Evolutionary conservation across 139 green algal species (phyloP).

Genomic region (Tetraselmis chui): DNA sequence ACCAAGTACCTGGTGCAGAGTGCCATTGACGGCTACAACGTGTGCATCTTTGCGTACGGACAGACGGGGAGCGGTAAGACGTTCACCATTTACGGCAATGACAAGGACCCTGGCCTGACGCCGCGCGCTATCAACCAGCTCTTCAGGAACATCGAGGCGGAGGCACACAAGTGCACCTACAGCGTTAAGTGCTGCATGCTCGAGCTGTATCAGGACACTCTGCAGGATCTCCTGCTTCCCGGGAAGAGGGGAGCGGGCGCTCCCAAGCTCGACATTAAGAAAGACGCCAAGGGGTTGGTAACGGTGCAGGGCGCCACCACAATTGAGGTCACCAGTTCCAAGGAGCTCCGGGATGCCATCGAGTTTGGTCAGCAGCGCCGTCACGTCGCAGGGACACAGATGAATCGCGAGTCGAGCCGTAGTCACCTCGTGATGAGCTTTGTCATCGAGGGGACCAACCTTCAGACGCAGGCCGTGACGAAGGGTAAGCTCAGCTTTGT

Average conservation of each 20-base stretch:
- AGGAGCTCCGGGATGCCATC: conserved; percentile 55
- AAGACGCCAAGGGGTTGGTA: conserved; percentile 91
- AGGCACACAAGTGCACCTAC: conserved; percentile 77
- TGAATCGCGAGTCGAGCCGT: conserved; percentile 84
- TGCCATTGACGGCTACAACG: conserved; percentile 81
- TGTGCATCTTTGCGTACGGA: conserved; percentile 71
- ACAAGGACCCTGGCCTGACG: conserved; percentile 67
- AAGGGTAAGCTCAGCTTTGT: conserved; percentile 92
- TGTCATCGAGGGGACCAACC: conserved; percentile 87
- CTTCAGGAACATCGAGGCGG: conserved; percentile 67
- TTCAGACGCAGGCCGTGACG: conserved; percentile 83
- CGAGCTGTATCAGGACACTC: conserved; percentile 88
- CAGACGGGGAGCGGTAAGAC: conserved; percentile 79
- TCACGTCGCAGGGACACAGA: conserved; percentile 47
- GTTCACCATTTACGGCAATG: conserved; percentile 82
- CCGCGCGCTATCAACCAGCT: conserved; percentile 83
- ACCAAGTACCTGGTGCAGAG: conserved; percentile 92
- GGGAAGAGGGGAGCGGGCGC: neutral
- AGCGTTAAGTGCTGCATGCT: conserved; percentile 87
- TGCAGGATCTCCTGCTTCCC: conserved; percentile 79
- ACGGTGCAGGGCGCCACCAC: conserved; percentile 75
- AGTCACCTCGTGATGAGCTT: conserved; percentile 93
- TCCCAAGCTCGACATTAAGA: conserved; percentile 96
- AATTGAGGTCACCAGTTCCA: conserved; percentile 36
- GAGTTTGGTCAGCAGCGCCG: conserved; percentile 38